A percentile compares a stretch with the other conserved stretches of the same genome.
Evolutionary conservation across 2,329 filamentous ascomycete genomes (phyloP).

Genomic region (Arthrinium puccinioides): DNA sequence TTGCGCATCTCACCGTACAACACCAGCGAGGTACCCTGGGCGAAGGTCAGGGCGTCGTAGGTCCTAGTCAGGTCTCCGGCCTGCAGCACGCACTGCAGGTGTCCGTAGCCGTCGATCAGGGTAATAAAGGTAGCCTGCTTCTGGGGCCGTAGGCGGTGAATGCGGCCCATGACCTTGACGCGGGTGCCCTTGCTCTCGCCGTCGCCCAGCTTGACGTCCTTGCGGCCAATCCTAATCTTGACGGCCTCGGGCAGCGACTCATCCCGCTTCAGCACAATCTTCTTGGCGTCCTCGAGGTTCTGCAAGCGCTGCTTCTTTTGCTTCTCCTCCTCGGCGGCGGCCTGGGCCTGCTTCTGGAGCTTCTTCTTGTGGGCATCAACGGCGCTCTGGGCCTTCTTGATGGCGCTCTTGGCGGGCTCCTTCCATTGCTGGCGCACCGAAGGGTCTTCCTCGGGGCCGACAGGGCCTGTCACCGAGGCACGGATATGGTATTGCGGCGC

Average conservation of each 20-base stretch:
- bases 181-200: constrained; percentile 58
- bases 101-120: constrained; percentile 76
- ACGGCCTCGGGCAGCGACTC: constrained; percentile 66
- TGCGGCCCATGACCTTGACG: constrained; percentile 73
- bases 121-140: constrained; percentile 83
- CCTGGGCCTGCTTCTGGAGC: constrained; percentile 67
- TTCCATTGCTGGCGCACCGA: constrained; percentile 66
- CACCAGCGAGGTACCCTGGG: constrained; percentile 79
- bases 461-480: constrained; percentile 56
- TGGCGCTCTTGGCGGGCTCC: constrained; percentile 71
- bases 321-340: constrained; percentile 64
- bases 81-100: constrained; percentile 76
- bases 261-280: constrained; percentile 65
- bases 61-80: constrained; percentile 76
- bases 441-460: constrained; percentile 57
- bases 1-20: constrained; percentile 78
- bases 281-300: constrained; percentile 73
- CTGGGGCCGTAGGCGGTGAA: constrained; percentile 74
- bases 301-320: constrained; percentile 63
- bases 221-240: constrained; percentile 70
- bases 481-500: constrained; percentile 60
- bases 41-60: constrained; percentile 83
- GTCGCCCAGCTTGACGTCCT: constrained; percentile 53
- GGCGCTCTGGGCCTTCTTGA: constrained; percentile 76
- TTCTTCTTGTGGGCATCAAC: constrained; percentile 78